Evolutionary conservation across 768 basidiomycete genomes (phyloP), one percentile per base, ranked within the genome.

Genomic region (Hericium alpestre): DNA sequence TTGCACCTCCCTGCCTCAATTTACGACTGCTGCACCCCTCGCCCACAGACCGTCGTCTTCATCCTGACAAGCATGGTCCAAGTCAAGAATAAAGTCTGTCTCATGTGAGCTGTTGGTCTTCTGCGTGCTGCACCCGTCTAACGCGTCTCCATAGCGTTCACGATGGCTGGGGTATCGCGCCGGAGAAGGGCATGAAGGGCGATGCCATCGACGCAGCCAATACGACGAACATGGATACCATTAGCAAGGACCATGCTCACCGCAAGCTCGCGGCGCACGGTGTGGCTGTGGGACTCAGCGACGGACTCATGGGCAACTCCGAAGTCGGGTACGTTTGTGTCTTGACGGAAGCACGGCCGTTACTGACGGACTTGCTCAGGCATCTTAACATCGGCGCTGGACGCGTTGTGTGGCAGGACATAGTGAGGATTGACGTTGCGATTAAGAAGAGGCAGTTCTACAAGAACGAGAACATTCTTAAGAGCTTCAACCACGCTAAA

Each of bases 271-370:
- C 80, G 15, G 94, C 94, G 2, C 91, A 93, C 61, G 93, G 93
- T 11, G 77, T 90, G n/a, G 87, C 93, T 6, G 94, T 96, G 5
- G 93, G 93, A 1, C 76, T 97, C 55, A 90, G 77, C 64, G 94
- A 96, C 47, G 94, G 93, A 0, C 80, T 96, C 55, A 97, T 97
- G 94, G 94, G 93, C 15, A 95, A 97, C 74, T 95, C 93, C 2
- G 93, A 97, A 73, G 93, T 96, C 61, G 94, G 93, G 90, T 93
- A 66, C 57, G 89, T 73, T 6, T 41, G 12, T 32, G 1, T 4
- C 53, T 41, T 10, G 56, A 56, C 43, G 46, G 41, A 43, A 37
- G 38, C 51, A 18, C 23, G n/a, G 5, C 25, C 1, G 10, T 15
- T 27, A 52, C 40, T 51, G 48, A 22, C 22, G 9, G 23, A 20